These are phyloP conservation scores for Echites panduratus DNA, from an alignment of 257 asterid genomes.

Conservation along the genomic window DNA sequence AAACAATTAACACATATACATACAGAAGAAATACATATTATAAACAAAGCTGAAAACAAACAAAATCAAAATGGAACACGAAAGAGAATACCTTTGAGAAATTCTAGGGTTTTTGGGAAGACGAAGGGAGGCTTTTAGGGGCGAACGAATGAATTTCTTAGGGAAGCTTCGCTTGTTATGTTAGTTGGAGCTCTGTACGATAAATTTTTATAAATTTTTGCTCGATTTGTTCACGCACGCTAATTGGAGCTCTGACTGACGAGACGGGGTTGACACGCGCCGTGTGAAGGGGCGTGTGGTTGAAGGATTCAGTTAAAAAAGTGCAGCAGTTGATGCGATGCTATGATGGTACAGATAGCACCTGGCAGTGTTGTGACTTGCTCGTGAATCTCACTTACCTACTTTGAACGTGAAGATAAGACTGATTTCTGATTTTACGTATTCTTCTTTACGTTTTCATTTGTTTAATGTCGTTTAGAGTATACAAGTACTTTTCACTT, in stretches of 20 bases:
- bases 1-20: neutral
- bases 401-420: conserved; percentile 23
- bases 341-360: conserved; percentile 18
- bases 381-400: conserved; percentile 17
- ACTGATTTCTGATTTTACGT: conserved; percentile 3
- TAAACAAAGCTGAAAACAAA: neutral
- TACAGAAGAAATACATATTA: neutral
- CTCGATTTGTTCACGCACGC: conserved; percentile 27
- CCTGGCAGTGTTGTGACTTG: conserved; percentile 24
- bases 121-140: conserved; percentile 15
- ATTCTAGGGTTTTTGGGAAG: conserved; percentile 19
- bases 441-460: conserved; percentile 5
- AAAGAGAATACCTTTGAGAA: conserved; percentile 11
- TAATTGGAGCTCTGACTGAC: conserved; percentile 9
- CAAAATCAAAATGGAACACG: conserved; percentile 11
- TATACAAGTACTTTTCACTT: neutral
- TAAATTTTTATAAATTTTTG: conserved; percentile 7
- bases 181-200: conserved; percentile 27
- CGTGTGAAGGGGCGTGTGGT: conserved; percentile 17
- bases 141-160: conserved; percentile 13
- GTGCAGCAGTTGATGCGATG: conserved; percentile 24
- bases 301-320: conserved; percentile 15
- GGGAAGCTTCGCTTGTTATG: conserved; percentile 22
- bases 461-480: neutral
- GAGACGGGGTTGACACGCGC: conserved; percentile 18